Evolutionary conservation across 306 rosid species (phyloP), one percentile per base, ranked within the genome.

Genomic region (Cicer judaicum): DNA sequence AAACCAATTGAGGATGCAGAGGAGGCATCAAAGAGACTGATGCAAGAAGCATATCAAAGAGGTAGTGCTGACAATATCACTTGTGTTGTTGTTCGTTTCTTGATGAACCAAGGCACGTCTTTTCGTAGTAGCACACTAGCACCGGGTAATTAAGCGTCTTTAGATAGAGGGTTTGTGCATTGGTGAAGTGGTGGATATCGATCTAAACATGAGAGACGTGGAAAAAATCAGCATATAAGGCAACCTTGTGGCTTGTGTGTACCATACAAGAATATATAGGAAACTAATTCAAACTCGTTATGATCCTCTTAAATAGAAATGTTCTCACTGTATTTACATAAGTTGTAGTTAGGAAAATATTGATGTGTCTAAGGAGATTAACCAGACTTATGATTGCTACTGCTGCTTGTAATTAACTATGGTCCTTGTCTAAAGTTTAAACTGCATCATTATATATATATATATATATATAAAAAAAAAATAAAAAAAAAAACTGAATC

Each of bases 31-130:
- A 93, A 91, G 85, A 89, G 87, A 76, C 80, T 93, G 84, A 82
- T 91, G 92, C 88, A 80, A 73, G 98, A 93, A 85, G 98, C 98
- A 76, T 84, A 53, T 64, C 89, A 86, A 76, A 89, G 97, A 87
- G 97, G 98, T 10, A 93, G 98, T 68, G 91, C 98, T 36, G 98
- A 93, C 79, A 93, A 93, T 72, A 89, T 93, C 78, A 93, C 98
- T 8, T 87, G 90, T 9, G 93, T 93, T 19, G 98, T 93, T 11
- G 98, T 93, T 52, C 98, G 98, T 75, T 93, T 93, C 92, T 83
- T 85, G 85, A 77, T 76, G 59, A 83, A 85, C 77, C 89, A 85
- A 77, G 93, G 82, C 14, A 75, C 80, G 69, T 68, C 93, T 53
- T 82, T 91, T 66, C 79, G 36, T 6, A 78, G 76, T 69, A 77